A percentile compares a stretch with the other conserved stretches of the same genome.
phyloP scores from a whole-genome alignment of 306 rosid species.

The Oemleria cerasiformis region DNA sequence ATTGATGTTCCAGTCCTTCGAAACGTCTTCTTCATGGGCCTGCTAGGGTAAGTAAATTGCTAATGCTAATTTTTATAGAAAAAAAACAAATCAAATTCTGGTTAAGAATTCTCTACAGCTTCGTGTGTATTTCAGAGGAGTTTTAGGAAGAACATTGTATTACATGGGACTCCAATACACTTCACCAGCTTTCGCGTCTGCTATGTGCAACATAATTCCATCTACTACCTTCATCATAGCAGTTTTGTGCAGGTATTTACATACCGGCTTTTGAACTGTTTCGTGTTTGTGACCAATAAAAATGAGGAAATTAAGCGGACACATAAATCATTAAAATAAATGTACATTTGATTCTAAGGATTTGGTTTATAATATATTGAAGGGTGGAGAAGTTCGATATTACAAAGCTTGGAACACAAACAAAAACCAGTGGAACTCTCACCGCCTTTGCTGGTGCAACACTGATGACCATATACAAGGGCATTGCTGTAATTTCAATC shows the following conservation, averaged over 20 bases:
- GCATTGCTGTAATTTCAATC: background rate
- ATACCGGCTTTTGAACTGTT: too few species aligned
- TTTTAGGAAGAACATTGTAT: conserved; percentile 17
- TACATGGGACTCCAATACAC: conserved; percentile 21
- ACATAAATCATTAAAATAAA: background rate
- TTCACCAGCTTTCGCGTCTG: background rate
- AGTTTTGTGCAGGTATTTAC: conserved; percentile 26
- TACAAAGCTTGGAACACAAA: conserved; percentile 4
- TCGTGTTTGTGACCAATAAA: too few species aligned
- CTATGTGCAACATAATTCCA: too few species aligned
- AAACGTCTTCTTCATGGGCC: conserved; percentile 24
- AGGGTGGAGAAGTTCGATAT: conserved; percentile 24
- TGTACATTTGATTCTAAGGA: background rate
- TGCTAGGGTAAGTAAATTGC: conserved; percentile 12
- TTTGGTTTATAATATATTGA: background rate
- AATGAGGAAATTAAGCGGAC: too few species aligned
- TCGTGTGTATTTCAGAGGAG: conserved; percentile 4
- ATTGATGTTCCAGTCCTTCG: conserved; percentile 16
- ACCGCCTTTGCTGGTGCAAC: conserved; percentile 20
- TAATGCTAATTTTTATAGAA: too few species aligned
- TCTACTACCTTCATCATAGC: conserved; percentile 1
- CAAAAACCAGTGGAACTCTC: conserved; percentile 24
- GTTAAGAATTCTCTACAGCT: too few species aligned
- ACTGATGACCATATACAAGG: conserved; percentile 30
- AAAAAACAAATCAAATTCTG: too few species aligned